Percentiles rank a stretch among this genome's conserved stretches.
phyloP scores from a whole-genome alignment of 176 grass and related monocot species.

The Zoysia japonica region DNA sequence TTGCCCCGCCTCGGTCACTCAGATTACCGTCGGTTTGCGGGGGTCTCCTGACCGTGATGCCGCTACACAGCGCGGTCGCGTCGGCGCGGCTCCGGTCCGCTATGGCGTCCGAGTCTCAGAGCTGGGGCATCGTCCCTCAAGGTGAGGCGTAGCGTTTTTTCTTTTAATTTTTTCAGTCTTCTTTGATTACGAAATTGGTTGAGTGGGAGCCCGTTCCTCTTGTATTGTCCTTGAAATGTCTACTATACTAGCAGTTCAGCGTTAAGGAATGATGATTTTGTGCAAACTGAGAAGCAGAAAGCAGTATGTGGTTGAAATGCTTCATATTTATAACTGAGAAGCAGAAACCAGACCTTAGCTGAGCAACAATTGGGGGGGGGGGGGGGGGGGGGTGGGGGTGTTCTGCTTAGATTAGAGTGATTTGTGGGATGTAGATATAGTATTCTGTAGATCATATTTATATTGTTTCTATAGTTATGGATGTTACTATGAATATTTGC shows the following conservation, averaged over 20 bases:
- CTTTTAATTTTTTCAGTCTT: too few relatives aligned
- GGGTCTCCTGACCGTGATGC: constrained; percentile 60
- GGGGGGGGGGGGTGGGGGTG: too few relatives aligned
- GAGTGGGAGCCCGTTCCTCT: neutral
- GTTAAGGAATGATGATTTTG: neutral
- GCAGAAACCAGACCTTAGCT: neutral
- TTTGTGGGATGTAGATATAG: too few relatives aligned
- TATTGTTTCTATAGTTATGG: neutral
- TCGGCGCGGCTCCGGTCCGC: constrained; percentile 57
- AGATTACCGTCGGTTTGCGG: constrained; percentile 54
- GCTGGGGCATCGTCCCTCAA: constrained; percentile 80
- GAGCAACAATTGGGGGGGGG: too few relatives aligned
- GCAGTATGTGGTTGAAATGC: neutral
- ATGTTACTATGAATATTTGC: neutral
- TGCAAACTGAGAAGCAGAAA: neutral
- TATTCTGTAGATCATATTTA: neutral
- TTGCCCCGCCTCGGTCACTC: neutral
- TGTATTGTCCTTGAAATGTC: neutral
- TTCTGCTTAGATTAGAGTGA: too few relatives aligned
- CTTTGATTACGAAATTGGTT: too few relatives aligned
- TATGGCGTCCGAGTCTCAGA: constrained; percentile 62
- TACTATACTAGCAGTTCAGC: neutral
- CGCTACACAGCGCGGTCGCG: constrained; percentile 69
- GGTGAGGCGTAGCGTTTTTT: constrained; percentile 23
- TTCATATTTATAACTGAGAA: neutral